These are phyloP conservation scores for Leptographium flavum DNA, from an alignment of 2,329 filamentous ascomycete species.

Conservation along the genomic window DNA sequence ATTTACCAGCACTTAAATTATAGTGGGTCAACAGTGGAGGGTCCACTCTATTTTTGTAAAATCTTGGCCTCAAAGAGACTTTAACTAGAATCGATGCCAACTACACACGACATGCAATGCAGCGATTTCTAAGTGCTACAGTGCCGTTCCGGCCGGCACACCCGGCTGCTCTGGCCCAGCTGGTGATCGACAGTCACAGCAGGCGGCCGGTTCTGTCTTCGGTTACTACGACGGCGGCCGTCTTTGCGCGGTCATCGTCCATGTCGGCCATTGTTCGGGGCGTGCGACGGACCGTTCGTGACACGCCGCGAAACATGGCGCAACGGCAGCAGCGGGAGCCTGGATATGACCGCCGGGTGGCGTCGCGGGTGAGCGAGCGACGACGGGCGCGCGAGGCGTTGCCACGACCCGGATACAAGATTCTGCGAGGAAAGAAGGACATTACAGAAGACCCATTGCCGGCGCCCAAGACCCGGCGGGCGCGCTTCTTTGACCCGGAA, in stretches of 20 bases:
- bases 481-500: slow-evolving; percentile 37
- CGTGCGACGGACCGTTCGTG: slow-evolving; percentile 9
- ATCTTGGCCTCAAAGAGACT: no score
- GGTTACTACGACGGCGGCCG: background rate
- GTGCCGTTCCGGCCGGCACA: background rate
- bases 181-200: background rate
- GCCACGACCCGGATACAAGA: slow-evolving; percentile 18
- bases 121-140: background rate
- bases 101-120: background rate
- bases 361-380: slow-evolving; percentile 16
- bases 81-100: no score
- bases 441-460: slow-evolving; percentile 26
- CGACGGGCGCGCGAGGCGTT: slow-evolving; percentile 13
- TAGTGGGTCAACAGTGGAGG: no score
- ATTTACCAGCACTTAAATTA: no score
- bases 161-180: background rate
- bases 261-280: slow-evolving; percentile 13
- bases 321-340: slow-evolving; percentile 9
- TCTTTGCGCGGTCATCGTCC: slow-evolving; percentile 8
- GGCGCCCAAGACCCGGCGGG: slow-evolving; percentile 30
- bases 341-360: slow-evolving; percentile 5
- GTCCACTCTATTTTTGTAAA: no score
- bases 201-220: background rate
- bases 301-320: background rate
- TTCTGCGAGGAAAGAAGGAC: slow-evolving; percentile 37